Conservation (phyloP, 495 filamentous ascomycete species). For the Penicillium macrosclerotiorum region DNA sequence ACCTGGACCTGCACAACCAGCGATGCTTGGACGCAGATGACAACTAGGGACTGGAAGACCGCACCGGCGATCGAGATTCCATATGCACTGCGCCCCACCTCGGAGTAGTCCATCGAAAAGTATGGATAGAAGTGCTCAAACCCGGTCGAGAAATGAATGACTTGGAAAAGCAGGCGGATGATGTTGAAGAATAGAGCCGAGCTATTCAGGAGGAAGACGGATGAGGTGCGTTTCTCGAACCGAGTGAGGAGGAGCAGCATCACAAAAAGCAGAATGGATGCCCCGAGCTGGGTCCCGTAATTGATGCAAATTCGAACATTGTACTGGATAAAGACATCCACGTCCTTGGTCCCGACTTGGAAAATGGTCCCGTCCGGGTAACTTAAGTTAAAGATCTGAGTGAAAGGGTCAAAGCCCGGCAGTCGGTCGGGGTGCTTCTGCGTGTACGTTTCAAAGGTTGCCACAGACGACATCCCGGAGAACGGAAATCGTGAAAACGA, state of each 20-base stretch:
- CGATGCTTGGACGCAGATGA: constrained; percentile 60
- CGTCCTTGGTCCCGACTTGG: constrained; percentile 44
- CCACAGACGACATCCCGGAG: too few species aligned
- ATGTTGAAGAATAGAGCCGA: constrained; percentile 59
- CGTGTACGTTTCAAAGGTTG: constrained; percentile 1
- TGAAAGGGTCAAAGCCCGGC: constrained; percentile 44
- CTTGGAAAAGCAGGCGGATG: constrained; percentile 57
- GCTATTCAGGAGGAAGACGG: constrained; percentile 63
- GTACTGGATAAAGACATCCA: constrained; percentile 51
- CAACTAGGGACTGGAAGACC: constrained; percentile 56
- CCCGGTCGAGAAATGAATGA: constrained; percentile 56
- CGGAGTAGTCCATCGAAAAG: constrained; percentile 54
- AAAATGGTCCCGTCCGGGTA: constrained; percentile 50
- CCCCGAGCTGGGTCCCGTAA: constrained; percentile 71
- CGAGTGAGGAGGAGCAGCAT: constrained; percentile 63
- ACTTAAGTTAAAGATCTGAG: constrained; percentile 57
- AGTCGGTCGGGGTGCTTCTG: constrained; percentile 1
- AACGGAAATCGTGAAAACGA: too few species aligned
- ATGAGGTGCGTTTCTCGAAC: constrained; percentile 56
- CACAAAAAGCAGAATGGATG: constrained; percentile 64
- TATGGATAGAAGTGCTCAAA: constrained; percentile 59
- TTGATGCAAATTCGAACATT: constrained; percentile 60
- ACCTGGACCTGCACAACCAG: constrained; percentile 72
- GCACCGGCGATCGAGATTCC: constrained; percentile 51
- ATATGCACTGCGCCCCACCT: constrained; percentile 47